These are phyloP conservation scores for Madurella fahalii DNA, from an alignment of 2,329 filamentous ascomycete genomes.

Conservation along the genomic window DNA sequence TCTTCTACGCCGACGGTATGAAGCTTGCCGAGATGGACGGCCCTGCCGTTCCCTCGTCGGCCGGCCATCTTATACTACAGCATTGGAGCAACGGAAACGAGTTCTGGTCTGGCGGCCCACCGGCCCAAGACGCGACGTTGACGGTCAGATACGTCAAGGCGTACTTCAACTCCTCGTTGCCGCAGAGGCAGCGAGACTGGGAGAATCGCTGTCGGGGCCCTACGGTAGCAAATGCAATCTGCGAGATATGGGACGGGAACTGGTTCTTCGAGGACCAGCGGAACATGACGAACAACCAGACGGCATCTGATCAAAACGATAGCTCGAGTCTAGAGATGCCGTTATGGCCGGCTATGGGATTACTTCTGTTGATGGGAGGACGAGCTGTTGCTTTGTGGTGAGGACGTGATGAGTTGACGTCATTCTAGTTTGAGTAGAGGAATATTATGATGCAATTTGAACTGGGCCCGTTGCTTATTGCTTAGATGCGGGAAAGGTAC, in stretches of 20 bases:
- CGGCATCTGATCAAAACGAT: constrained; percentile 29
- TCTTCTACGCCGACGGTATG: constrained; percentile 65
- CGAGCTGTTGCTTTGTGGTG: not conserved
- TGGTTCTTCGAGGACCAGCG: constrained; percentile 48
- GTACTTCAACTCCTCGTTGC: constrained; percentile 69
- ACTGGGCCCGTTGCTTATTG: no score
- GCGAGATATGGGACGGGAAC: constrained; percentile 45
- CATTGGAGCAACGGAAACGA: constrained; percentile 77
- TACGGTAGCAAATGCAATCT: constrained; percentile 38
- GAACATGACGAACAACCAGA: constrained; percentile 48
- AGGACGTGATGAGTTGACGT: not conserved
- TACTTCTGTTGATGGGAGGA: not conserved
- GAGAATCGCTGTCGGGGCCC: constrained; percentile 39
- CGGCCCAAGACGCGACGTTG: constrained; percentile 56
- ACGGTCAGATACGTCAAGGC: constrained; percentile 68
- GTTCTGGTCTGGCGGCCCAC: constrained; percentile 68
- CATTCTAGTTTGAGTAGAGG: no score
- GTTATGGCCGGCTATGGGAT: not conserved
- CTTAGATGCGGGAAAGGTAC: no score
- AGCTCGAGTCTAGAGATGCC: not conserved
- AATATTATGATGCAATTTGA: no score
- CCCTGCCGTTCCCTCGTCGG: constrained; percentile 52
- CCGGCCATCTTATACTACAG: constrained; percentile 66
- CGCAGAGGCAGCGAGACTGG: constrained; percentile 37
- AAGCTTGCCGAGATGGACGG: constrained; percentile 54